Base-by-base conservation (phyloP, 139 green algal genomes). In the Micromonas pusilla region DNA sequence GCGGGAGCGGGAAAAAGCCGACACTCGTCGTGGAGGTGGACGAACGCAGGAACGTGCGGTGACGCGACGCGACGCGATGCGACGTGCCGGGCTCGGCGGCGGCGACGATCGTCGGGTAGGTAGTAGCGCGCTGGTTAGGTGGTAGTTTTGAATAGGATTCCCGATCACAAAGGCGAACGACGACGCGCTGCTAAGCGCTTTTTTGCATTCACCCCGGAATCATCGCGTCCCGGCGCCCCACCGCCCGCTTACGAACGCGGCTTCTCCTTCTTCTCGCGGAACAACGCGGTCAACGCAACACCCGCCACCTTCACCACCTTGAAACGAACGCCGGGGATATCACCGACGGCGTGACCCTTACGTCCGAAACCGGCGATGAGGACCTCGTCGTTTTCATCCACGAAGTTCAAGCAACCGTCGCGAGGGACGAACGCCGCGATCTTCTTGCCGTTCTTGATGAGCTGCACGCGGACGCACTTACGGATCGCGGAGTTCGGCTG, bases 381-480 rank as follows among this genome's bases (percentile, higher is more conserved):
- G 30, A 99, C 94, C 89, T 99, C 95, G 79, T 99, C 84, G 87
- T 99, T 99, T 89, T 99, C 96, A 86, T 99, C 96, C 79, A 99
- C 96, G 87, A 97, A 99, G 92, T 99, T 99, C 28, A 99, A 79
- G 91, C 96, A 99, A 79, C 96, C 96, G 83, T 99, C 96, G 84
- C 98, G 97, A 81, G 96, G 96, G 78, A 99, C 96, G 77, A 99
- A 99, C 62, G 96, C 96, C 21, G 96, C 96, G 76, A 99, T 98
- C 91, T 99, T 99, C 92, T 99, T 99, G 83, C 94, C 96, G 87
- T 99, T 99, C 92, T 99, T 99, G 91, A 99, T 99, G 71, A 99
- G 94, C 93, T 99, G 96, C 81, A 99, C 96, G 86, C 96, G 92
- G 23, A 92, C 93, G 84, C 96, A 99, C 91, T 99, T 99, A 73